These are phyloP conservation scores for Colletotrichum nymphaeae DNA, from an alignment of 2,329 filamentous ascomycete genomes.

Conservation along the genomic window DNA sequence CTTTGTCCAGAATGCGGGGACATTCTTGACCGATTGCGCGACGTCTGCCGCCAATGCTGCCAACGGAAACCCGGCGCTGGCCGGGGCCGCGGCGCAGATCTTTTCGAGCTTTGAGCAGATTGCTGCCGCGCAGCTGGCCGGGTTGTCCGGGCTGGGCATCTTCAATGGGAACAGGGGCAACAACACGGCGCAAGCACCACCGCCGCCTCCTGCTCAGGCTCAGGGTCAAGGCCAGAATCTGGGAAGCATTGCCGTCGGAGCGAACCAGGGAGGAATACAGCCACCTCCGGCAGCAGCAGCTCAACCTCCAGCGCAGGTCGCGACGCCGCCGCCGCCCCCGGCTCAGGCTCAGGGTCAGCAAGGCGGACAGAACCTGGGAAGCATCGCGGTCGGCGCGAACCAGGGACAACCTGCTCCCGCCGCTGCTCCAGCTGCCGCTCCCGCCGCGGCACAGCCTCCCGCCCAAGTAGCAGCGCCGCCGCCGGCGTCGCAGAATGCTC, in stretches of 20 bases:
- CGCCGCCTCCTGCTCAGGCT: not conserved
- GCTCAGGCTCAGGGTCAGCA: not conserved
- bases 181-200: not conserved
- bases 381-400: conserved; percentile 7
- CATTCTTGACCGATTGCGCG: conserved; percentile 48
- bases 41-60: conserved; percentile 39
- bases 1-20: conserved; percentile 47
- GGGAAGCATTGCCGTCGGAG: conserved; percentile 20
- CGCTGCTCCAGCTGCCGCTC: not conserved
- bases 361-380: not conserved
- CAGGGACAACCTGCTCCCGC: not conserved
- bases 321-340: not conserved
- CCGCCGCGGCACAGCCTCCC: not conserved
- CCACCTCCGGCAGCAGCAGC: not conserved
- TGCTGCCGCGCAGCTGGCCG: conserved; percentile 41
- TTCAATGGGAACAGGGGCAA: conserved; percentile 12
- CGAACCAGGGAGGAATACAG: conserved; percentile 8
- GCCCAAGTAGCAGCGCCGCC: too few relatives aligned
- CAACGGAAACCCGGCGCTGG: conserved; percentile 30
- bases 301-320: conserved; percentile 15
- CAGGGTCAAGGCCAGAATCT: conserved; percentile 3
- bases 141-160: conserved; percentile 36
- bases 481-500: not conserved
- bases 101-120: conserved; percentile 45
- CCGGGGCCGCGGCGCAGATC: conserved; percentile 27